Percentiles rank a stretch among this genome's conserved stretches.
Evolutionary conservation across 257 asterid genomes (phyloP).

Genomic region (Hygrophila difformis): DNA sequence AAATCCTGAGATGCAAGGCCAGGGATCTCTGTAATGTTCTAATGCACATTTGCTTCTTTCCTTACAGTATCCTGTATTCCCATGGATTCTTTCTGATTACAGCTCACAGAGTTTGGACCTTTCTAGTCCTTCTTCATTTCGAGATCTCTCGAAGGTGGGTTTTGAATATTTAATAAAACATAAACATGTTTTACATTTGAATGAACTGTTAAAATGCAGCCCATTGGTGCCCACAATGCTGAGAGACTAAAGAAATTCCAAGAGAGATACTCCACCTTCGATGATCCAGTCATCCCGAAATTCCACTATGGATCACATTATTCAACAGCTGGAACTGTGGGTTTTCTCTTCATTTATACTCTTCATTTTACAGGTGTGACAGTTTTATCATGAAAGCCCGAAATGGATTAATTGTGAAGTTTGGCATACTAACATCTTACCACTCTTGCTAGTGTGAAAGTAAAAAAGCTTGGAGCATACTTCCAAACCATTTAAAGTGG

Average conservation of each 20-base stretch:
- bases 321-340: conserved; percentile 97
- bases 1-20: conserved; percentile 7
- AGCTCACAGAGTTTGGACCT: conserved; percentile 68
- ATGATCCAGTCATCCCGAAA: conserved; percentile 93
- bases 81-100: conserved; percentile 96
- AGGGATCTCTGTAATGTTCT: conserved; percentile 12
- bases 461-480: no score
- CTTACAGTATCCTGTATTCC: conserved; percentile 98
- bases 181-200: conserved; percentile 13
- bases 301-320: conserved; percentile 98
- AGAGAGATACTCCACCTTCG: conserved; percentile 92
- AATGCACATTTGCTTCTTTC: conserved; percentile 20
- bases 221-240: conserved; percentile 87
- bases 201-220: conserved; percentile 45
- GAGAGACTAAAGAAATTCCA: conserved; percentile 78
- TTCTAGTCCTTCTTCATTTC: conserved; percentile 72
- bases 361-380: conserved; percentile 5
- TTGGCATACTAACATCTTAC: no score
- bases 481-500: no score
- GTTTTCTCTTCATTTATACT: conserved; percentile 22
- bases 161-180: not conserved
- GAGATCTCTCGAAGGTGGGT: conserved; percentile 92
- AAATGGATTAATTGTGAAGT: not conserved
- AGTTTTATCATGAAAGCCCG: not conserved
- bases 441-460: no score